phyloP scores from a whole-genome alignment of 768 basidiomycete genomes.

The Lactarius sp. region DNA sequence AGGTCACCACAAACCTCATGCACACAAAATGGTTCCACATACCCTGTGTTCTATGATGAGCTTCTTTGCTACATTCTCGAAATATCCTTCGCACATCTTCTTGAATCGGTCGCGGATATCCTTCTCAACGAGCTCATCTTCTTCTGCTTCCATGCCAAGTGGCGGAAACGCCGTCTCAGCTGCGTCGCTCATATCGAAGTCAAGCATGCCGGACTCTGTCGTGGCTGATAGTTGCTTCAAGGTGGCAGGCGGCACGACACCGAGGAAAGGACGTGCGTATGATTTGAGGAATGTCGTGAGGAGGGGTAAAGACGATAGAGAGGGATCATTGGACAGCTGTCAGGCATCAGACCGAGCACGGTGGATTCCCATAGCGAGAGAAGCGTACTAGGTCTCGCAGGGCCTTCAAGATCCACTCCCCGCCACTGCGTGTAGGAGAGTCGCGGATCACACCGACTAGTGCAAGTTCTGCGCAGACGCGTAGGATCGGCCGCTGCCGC shows the following conservation, averaged over 20 bases:
- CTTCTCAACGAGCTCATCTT: constrained; percentile 75
- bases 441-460: constrained; percentile 81
- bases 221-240: constrained; percentile 56
- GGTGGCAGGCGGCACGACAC: constrained; percentile 50
- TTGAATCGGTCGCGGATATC: constrained; percentile 86
- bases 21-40: constrained; percentile 24
- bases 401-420: constrained; percentile 86
- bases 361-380: constrained; percentile 2
- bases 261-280: constrained; percentile 85
- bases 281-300: constrained; percentile 90
- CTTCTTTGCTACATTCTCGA: constrained; percentile 87
- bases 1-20: not conserved
- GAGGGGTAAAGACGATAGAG: constrained; percentile 81
- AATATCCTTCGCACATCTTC: constrained; percentile 91
- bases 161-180: constrained; percentile 36
- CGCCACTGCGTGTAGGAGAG: constrained; percentile 61
- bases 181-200: constrained; percentile 32
- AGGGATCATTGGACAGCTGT: constrained; percentile 85
- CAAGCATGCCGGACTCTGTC: constrained; percentile 53
- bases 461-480: constrained; percentile 87
- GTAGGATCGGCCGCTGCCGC: constrained; percentile 79
- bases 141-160: constrained; percentile 40
- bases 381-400: constrained; percentile 75
- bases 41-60: constrained; percentile 89
- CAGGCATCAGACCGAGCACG: constrained; percentile 13